Conservation (phyloP, 202 grass and related monocot genomes). For the Schoenoplectus tabernaemontani region DNA sequence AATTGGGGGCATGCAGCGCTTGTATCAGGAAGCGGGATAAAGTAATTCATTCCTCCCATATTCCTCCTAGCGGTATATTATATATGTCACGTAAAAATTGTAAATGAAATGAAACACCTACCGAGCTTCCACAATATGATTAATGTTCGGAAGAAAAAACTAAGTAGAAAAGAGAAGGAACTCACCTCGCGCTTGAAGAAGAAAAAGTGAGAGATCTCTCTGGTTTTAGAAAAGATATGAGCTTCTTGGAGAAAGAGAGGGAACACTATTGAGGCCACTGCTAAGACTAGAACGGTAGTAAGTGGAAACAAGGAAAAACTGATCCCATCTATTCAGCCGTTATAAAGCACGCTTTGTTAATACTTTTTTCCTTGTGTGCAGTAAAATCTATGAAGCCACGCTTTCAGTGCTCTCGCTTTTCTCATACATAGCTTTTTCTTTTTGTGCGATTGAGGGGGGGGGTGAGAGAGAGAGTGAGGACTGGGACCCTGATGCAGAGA, state of each 20-base stretch:
- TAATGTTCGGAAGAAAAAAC: not conserved
- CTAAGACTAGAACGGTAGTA: not conserved
- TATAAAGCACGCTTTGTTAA: conserved; percentile 14
- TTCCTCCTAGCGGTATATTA: not conserved
- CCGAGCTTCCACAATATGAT: not conserved
- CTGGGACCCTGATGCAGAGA: conserved; percentile 18
- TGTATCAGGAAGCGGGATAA: too few species aligned
- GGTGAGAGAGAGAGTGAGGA: not conserved
- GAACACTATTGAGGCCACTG: not conserved
- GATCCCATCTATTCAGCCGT: not conserved
- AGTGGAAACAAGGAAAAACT: conserved; percentile 2
- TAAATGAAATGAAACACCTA: conserved; percentile 1
- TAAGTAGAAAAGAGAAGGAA: not conserved
- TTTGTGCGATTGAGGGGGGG: not conserved
- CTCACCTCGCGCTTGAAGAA: not conserved
- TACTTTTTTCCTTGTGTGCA: not conserved
- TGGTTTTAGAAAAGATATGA: not conserved
- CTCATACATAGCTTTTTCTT: conserved; percentile 11
- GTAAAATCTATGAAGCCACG: conserved; percentile 19
- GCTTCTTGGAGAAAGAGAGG: not conserved
- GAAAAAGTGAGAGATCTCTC: not conserved
- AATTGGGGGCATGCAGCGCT: not conserved
- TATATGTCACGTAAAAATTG: conserved; percentile 6
- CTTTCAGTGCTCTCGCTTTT: conserved; percentile 26
- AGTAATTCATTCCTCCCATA: not conserved